These are phyloP conservation scores for Symbiodinium natans DNA, from an alignment of 73 alveolate genomes.

Conservation along the genomic window DNA sequence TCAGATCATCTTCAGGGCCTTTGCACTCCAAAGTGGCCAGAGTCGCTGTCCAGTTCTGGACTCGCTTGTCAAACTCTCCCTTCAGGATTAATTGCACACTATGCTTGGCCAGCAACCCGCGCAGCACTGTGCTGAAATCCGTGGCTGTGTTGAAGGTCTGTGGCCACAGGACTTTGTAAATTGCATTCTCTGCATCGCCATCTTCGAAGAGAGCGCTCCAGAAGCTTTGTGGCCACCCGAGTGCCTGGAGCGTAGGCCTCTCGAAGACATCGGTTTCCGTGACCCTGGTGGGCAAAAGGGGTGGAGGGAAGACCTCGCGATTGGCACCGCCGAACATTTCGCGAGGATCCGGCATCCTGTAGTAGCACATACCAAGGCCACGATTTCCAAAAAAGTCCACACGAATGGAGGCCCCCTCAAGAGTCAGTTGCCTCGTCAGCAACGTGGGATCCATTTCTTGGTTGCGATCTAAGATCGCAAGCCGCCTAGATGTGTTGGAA, in stretches of 20 bases:
- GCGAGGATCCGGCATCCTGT: slow-evolving; percentile 88
- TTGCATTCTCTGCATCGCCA: slow-evolving; percentile 49
- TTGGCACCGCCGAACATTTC: slow-evolving; percentile 81
- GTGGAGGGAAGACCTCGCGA: slow-evolving; percentile 60
- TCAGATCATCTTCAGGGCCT: slow-evolving; percentile 57
- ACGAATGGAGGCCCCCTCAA: slow-evolving; percentile 72
- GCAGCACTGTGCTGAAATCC: slow-evolving; percentile 78
- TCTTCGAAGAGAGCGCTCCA: slow-evolving; percentile 67
- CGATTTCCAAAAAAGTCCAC: slow-evolving; percentile 83
- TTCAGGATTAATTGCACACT: background rate
- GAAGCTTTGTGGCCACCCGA: slow-evolving; percentile 85
- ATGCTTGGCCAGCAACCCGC: slow-evolving; percentile 52
- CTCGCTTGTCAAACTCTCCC: background rate
- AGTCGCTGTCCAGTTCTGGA: background rate
- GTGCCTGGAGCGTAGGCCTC: slow-evolving; percentile 56
- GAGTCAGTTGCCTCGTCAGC: slow-evolving; percentile 29
- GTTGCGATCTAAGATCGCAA: slow-evolving; percentile 55
- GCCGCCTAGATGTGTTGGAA: background rate
- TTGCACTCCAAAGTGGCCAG: slow-evolving; percentile 6
- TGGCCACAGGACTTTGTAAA: slow-evolving; percentile 8
- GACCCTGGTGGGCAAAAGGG: slow-evolving; percentile 21
- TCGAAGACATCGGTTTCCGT: slow-evolving; percentile 36
- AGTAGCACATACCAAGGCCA: slow-evolving; percentile 71
- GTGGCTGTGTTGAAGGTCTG: slow-evolving; percentile 21
- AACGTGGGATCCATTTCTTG: slow-evolving; percentile 70